A percentile compares a stretch with the other conserved stretches of the same genome.
Conservation (phyloP, 306 rosid genomes). For the Inga laurina region DNA sequence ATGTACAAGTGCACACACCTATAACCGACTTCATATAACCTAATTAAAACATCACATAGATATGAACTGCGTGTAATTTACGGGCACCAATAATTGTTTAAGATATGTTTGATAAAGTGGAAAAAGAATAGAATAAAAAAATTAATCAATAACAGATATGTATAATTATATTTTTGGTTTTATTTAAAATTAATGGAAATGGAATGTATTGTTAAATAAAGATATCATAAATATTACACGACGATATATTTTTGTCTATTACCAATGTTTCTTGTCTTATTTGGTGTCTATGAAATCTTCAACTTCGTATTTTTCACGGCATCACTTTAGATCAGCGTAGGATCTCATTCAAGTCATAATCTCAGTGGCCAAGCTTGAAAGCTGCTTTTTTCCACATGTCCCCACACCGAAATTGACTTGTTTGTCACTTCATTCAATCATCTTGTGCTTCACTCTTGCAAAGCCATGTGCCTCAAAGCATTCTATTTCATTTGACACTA, state of each 20-base stretch:
- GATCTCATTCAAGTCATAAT: neutral
- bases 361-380: neutral
- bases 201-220: neutral
- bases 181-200: neutral
- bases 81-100: too few relatives aligned
- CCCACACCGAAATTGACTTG: neutral
- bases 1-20: too few relatives aligned
- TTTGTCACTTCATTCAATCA: neutral
- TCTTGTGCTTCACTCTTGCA: neutral
- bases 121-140: neutral
- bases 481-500: neutral
- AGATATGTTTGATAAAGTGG: neutral
- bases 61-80: too few relatives aligned
- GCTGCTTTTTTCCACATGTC: neutral
- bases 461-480: neutral
- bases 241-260: neutral
- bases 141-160: neutral
- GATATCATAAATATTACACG: neutral
- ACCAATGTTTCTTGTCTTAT: neutral
- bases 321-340: neutral
- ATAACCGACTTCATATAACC: too few relatives aligned
- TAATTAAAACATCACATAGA: too few relatives aligned
- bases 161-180: neutral
- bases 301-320: neutral
- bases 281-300: neutral